phyloP scores from a whole-genome alignment of 495 filamentous ascomycete species.

The Mycothermus thermophilus region DNA sequence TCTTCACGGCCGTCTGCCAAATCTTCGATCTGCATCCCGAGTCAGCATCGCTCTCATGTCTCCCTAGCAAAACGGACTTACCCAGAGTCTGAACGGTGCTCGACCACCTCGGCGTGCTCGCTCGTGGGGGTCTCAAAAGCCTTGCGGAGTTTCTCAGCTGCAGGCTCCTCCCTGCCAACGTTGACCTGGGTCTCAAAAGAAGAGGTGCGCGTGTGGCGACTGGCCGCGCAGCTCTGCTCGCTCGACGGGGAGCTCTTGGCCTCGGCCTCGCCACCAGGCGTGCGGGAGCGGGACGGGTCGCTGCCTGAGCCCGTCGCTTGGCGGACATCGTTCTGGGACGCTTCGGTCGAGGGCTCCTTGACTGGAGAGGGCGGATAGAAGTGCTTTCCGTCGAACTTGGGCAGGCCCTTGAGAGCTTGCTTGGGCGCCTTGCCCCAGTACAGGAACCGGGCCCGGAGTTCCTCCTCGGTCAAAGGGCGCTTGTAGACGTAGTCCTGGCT shows the following conservation, averaged over 20 bases:
- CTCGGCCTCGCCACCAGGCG: slow-evolving; percentile 13
- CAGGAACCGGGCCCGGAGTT: slow-evolving; percentile 32
- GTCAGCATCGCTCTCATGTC: slow-evolving; percentile 1
- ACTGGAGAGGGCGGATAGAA: slow-evolving; percentile 41
- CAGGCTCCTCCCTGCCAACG: slow-evolving; percentile 7
- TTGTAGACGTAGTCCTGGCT: slow-evolving; percentile 32
- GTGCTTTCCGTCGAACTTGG: slow-evolving; percentile 43
- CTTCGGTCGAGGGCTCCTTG: slow-evolving; percentile 15
- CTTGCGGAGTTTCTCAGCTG: background rate
- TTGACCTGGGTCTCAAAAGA: slow-evolving; percentile 14
- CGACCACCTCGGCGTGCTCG: slow-evolving; percentile 7
- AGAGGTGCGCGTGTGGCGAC: slow-evolving; percentile 5
- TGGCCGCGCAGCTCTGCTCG: slow-evolving; percentile 12
- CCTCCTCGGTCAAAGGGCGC: slow-evolving; percentile 33
- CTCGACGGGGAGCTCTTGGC: slow-evolving; percentile 8
- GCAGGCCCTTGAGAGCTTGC: slow-evolving; percentile 29
- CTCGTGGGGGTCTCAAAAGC: slow-evolving; percentile 9
- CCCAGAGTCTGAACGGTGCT: slow-evolving; percentile 14
- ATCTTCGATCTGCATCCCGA: slow-evolving; percentile 15
- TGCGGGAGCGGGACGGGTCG: slow-evolving; percentile 26
- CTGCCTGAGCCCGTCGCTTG: slow-evolving; percentile 15
- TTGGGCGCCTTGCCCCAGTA: slow-evolving; percentile 38
- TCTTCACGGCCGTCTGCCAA: slow-evolving; percentile 32
- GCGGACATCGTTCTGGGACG: slow-evolving; percentile 1
- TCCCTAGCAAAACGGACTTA: slow-evolving; percentile 4